phyloP scores from a whole-genome alignment of 169 alveolate species.

The Sarcocystis neurona region DNA sequence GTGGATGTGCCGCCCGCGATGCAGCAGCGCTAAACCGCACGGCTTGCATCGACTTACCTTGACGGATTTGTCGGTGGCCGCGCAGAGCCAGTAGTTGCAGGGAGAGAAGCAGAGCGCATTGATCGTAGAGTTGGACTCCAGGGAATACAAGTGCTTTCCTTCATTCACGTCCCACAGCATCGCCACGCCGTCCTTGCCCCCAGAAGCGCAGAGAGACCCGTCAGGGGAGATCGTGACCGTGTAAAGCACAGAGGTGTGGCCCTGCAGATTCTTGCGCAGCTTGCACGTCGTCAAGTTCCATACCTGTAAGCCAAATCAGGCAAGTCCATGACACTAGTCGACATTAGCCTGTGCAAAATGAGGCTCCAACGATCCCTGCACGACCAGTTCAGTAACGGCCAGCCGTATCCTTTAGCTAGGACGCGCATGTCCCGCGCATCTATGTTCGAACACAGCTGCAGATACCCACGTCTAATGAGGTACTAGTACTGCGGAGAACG shows the following conservation, averaged over 20 bases:
- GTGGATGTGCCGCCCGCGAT: background rate
- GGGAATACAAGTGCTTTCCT: constrained; percentile 92
- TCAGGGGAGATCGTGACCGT: constrained; percentile 95
- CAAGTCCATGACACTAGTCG: no score
- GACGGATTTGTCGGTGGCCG: constrained; percentile 93
- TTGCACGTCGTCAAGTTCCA: constrained; percentile 93
- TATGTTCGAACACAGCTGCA: no score
- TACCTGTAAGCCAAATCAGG: constrained; percentile 70
- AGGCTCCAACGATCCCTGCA: background rate
- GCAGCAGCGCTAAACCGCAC: background rate
- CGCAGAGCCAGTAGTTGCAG: constrained; percentile 95
- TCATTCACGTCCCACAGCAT: constrained; percentile 95
- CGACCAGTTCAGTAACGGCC: no score
- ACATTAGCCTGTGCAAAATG: background rate
- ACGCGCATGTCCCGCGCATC: no score
- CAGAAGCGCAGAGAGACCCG: constrained; percentile 97
- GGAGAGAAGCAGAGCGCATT: constrained; percentile 95
- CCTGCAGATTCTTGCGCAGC: constrained; percentile 91
- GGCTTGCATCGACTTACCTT: constrained; percentile 72
- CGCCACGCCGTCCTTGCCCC: constrained; percentile 97
- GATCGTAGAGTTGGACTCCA: constrained; percentile 92
- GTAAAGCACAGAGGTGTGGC: constrained; percentile 95
- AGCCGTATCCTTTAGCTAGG: no score
- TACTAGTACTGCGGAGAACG: no score
- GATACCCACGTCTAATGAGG: no score